Evolutionary conservation across 2,329 filamentous ascomycete species (phyloP).

Genomic region (Sporothrix brunneoviolacea): DNA sequence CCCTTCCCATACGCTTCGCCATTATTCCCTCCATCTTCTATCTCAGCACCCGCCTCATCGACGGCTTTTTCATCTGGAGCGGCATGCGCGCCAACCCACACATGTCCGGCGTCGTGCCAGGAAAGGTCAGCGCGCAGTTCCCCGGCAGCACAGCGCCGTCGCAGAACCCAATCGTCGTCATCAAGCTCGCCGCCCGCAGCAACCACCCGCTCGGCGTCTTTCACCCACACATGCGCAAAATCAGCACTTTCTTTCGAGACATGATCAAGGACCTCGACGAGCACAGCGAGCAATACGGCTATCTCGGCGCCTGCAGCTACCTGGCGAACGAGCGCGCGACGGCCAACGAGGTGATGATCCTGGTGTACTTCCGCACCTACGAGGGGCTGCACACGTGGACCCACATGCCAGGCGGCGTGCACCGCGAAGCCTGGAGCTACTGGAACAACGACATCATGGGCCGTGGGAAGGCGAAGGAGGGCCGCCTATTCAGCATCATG

Average conservation of each 20-base stretch:
- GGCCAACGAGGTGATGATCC: not conserved
- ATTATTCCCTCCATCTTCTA: not conserved
- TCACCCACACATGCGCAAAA: not conserved
- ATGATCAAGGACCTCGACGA: not conserved
- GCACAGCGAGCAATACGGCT: not conserved
- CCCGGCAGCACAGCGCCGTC: not conserved
- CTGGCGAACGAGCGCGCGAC: not conserved
- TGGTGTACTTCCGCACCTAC: not conserved
- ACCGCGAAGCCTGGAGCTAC: not conserved
- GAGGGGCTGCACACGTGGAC: not conserved
- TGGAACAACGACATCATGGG: not conserved
- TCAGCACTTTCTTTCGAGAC: not conserved
- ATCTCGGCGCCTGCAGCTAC: not conserved
- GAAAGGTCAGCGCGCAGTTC: not conserved
- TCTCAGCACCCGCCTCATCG: not conserved
- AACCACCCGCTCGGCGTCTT: not conserved
- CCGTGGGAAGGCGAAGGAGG: not conserved
- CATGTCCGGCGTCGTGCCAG: not conserved
- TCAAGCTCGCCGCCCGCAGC: constrained; percentile 1
- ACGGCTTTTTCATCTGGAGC: not conserved
- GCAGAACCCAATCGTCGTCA: not conserved
- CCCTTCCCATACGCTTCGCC: not conserved
- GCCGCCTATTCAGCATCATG: not conserved
- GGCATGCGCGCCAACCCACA: not conserved
- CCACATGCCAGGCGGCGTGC: not conserved